Percentiles rank a stretch among this genome's conserved stretches.
phyloP scores from a whole-genome alignment of 495 filamentous ascomycete species.

The Aspergillus coremiiformis region DNA sequence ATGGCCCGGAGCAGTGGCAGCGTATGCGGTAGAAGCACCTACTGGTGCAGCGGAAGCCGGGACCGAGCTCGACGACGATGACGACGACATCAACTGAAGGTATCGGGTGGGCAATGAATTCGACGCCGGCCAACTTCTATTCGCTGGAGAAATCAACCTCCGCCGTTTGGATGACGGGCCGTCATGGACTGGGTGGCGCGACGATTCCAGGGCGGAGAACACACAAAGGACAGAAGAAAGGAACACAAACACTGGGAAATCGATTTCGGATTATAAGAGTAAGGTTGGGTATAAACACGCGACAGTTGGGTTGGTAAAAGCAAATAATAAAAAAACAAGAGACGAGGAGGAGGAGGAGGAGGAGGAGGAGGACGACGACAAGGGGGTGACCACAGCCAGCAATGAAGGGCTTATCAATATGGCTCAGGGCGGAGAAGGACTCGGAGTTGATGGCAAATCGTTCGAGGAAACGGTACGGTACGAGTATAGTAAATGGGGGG shows the following conservation, averaged over 20 bases:
- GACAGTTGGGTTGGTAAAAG: neutral
- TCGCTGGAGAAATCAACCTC: constrained; percentile 37
- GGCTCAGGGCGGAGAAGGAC: neutral
- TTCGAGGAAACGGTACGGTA: too few species aligned
- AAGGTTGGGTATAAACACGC: neutral
- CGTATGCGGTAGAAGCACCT: constrained; percentile 1
- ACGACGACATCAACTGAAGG: constrained; percentile 18
- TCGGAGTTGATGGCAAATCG: neutral
- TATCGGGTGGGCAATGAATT: neutral
- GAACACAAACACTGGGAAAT: neutral
- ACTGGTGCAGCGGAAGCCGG: constrained; percentile 11
- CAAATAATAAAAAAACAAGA: neutral
- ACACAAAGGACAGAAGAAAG: neutral
- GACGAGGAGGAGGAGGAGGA: neutral
- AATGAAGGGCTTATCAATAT: neutral
- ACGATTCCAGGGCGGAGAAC: constrained; percentile 12
- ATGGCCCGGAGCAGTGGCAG: constrained; percentile 8
- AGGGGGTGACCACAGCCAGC: neutral
- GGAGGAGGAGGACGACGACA: too few species aligned
- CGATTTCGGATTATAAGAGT: neutral
- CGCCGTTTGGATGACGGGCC: constrained; percentile 28
- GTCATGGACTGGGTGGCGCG: constrained; percentile 29
- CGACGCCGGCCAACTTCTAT: constrained; percentile 7
- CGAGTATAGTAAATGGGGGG: neutral
- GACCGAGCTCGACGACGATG: constrained; percentile 17